Conservation (phyloP, 2,329 filamentous ascomycete genomes). For the Colletotrichum musicola region DNA sequence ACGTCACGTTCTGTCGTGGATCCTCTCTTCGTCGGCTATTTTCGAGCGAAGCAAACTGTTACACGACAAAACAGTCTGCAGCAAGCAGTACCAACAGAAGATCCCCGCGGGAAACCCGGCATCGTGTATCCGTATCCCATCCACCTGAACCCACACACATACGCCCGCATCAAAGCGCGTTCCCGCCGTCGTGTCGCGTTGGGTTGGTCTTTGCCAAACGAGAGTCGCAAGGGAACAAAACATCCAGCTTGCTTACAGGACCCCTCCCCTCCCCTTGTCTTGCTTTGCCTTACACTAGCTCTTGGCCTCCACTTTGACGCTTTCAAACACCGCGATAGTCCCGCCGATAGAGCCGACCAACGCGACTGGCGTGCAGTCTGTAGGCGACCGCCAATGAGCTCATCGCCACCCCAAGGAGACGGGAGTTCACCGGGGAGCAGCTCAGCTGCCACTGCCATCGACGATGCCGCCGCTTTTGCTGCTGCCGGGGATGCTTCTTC, state of each 20-base stretch:
- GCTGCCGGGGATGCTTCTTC: background rate
- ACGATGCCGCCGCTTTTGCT: background rate
- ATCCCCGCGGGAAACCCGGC: background rate
- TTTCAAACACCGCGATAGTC: background rate
- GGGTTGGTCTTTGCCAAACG: background rate
- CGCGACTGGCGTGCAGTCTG: background rate
- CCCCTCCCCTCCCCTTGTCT: background rate
- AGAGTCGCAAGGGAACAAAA: background rate
- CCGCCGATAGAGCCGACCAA: conserved; percentile 20
- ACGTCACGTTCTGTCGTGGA: background rate
- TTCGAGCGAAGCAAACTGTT: conserved; percentile 4
- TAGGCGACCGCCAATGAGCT: conserved; percentile 25
- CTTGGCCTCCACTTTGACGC: conserved; percentile 20
- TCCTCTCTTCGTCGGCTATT: conserved; percentile 18
- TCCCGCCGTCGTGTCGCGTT: too few species aligned
- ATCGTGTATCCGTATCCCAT: background rate
- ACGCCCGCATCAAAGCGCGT: conserved; percentile 15
- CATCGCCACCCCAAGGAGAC: conserved; percentile 18
- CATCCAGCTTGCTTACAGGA: background rate
- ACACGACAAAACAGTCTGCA: conserved; percentile 5
- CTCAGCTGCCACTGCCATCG: background rate
- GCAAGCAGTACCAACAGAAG: too few species aligned
- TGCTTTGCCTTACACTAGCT: background rate
- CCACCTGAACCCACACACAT: background rate
- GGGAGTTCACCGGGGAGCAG: conserved; percentile 14